Evolutionary conservation across 73 alveolate species (phyloP).

Genomic region (Tetrahymena malaccensis): DNA sequence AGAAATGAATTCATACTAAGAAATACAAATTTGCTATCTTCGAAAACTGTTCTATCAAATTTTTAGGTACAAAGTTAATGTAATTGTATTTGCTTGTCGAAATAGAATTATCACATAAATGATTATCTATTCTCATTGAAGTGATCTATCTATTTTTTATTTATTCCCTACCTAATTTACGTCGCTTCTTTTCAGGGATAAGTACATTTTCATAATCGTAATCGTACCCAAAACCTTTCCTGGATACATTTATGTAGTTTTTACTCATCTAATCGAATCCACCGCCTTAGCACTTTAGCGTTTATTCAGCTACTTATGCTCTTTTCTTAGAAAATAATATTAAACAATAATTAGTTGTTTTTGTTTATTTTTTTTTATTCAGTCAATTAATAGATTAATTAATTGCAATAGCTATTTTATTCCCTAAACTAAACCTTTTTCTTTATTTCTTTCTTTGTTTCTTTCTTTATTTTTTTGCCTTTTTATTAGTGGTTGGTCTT

Average conservation of each 20-base stretch:
- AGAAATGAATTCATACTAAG: constrained; percentile 25
- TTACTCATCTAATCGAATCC: background rate
- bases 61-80: constrained; percentile 64
- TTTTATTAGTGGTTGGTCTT: background rate
- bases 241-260: background rate
- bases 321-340: background rate
- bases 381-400: background rate
- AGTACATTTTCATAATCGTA: constrained; percentile 19
- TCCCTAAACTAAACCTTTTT: background rate
- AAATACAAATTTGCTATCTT: constrained; percentile 88
- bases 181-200: background rate
- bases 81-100: constrained; percentile 58
- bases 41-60: constrained; percentile 73
- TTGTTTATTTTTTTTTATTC: background rate
- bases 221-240: background rate
- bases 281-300: background rate
- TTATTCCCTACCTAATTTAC: constrained; percentile 3
- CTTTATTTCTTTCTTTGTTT: background rate
- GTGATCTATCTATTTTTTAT: constrained; percentile 36
- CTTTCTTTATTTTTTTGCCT: background rate
- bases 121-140: constrained; percentile 26
- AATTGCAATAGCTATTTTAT: background rate
- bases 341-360: background rate
- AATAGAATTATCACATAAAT: constrained; percentile 37
- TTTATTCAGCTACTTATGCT: background rate